Percentiles rank a stretch among this genome's conserved stretches.
Conservation (phyloP, 2,329 filamentous ascomycete genomes). For the Dendrostoma leiphaemia region DNA sequence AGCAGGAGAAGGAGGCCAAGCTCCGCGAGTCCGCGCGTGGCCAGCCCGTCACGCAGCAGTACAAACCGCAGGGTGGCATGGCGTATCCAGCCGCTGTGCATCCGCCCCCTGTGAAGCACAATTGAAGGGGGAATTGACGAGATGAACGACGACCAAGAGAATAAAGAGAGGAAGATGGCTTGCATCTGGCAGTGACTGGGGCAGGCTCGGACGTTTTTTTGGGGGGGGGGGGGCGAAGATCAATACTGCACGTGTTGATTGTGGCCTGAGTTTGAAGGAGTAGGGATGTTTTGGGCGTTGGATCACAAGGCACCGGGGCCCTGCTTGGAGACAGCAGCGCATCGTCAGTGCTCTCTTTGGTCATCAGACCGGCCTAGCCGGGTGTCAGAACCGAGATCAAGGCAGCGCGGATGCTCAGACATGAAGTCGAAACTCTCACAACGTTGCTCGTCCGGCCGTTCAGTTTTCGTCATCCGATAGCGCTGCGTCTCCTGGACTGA, state of each 20-base stretch:
- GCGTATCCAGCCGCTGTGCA: neutral
- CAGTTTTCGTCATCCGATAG: slow-evolving; percentile 29
- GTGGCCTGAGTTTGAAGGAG: too few species aligned
- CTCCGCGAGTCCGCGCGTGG: slow-evolving; percentile 29
- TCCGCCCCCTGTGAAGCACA: neutral
- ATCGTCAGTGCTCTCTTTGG: slow-evolving; percentile 62
- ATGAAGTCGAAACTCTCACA: slow-evolving; percentile 22
- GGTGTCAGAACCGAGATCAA: slow-evolving; percentile 35
- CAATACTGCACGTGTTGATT: too few species aligned
- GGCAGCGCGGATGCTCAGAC: slow-evolving; percentile 38
- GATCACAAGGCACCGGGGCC: neutral
- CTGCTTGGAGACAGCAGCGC: slow-evolving; percentile 3
- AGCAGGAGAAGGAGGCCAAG: slow-evolving; percentile 46
- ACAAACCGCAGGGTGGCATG: slow-evolving; percentile 31
- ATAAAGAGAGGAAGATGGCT: neutral
- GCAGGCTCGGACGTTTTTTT: neutral
- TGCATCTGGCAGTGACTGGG: neutral
- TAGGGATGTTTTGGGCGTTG: neutral
- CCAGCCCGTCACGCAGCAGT: slow-evolving; percentile 27
- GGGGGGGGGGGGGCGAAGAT: neutral
- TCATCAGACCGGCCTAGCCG: slow-evolving; percentile 42
- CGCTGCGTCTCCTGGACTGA: neutral
- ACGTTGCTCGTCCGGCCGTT: slow-evolving; percentile 12
- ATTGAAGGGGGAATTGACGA: neutral
- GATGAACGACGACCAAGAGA: too few species aligned